phyloP scores from a whole-genome alignment of 2,329 filamentous ascomycete species.

The Alternaria sp. region DNA sequence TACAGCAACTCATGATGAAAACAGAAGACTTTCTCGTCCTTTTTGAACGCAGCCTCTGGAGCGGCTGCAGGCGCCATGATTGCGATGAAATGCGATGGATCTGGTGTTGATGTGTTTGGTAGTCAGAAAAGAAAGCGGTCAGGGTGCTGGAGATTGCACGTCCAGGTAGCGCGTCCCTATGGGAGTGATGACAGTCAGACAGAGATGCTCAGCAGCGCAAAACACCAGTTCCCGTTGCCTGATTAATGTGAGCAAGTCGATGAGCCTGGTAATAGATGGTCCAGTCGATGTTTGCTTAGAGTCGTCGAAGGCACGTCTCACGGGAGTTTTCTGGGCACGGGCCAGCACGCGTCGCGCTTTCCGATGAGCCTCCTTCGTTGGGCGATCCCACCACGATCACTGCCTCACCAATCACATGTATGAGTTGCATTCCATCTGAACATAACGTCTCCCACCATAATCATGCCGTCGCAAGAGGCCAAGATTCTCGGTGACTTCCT shows the following conservation, averaged over 20 bases:
- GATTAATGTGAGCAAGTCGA: slow-evolving; percentile 7
- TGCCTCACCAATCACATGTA: slow-evolving; percentile 15
- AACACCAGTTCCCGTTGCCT: neutral
- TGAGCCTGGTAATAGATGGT: slow-evolving; percentile 13
- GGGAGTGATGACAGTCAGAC: slow-evolving; percentile 3
- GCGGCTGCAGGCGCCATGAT: slow-evolving; percentile 63
- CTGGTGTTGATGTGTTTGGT: slow-evolving; percentile 20
- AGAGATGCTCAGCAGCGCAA: slow-evolving; percentile 12
- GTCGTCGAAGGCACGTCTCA: slow-evolving; percentile 21
- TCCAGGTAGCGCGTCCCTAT: slow-evolving; percentile 31
- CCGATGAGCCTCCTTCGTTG: neutral
- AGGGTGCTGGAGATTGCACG: slow-evolving; percentile 18
- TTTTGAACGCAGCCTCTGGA: slow-evolving; percentile 65
- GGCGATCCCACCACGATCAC: slow-evolving; percentile 22
- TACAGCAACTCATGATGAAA: slow-evolving; percentile 98
- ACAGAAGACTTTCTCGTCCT: slow-evolving; percentile 93
- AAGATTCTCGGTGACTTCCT: slow-evolving; percentile 81
- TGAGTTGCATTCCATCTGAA: neutral
- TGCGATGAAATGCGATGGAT: slow-evolving; percentile 18
- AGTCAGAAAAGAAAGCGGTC: slow-evolving; percentile 23
- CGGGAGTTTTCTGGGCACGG: slow-evolving; percentile 33
- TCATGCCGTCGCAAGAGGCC: slow-evolving; percentile 77
- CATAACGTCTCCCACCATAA: slow-evolving; percentile 7
- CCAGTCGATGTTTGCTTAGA: slow-evolving; percentile 18
- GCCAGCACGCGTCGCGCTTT: slow-evolving; percentile 35